Conservation (phyloP, 2,329 filamentous ascomycete species). For the Pyrenophora teres region DNA sequence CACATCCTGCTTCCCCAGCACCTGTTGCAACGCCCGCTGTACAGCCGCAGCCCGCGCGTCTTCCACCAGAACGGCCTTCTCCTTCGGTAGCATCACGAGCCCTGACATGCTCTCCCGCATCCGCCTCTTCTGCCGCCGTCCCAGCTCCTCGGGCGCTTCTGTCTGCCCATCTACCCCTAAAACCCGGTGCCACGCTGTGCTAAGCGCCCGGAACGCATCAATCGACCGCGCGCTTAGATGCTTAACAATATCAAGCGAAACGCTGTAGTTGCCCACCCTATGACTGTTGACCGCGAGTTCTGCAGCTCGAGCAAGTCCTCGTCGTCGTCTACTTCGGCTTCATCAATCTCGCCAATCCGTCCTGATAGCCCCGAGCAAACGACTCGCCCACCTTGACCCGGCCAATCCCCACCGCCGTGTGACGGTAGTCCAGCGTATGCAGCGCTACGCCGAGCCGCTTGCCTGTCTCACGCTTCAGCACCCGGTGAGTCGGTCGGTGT, state of each 20-base stretch:
- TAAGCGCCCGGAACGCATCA: too few species aligned
- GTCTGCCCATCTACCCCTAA: too few species aligned
- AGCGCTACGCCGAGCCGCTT: conserved; percentile 19
- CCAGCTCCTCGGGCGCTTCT: too few species aligned
- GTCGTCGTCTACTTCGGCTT: conserved; percentile 24
- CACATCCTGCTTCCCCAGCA: too few species aligned
- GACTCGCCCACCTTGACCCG: conserved; percentile 14
- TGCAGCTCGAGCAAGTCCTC: conserved; percentile 12
- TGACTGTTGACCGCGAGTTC: conserved; percentile 15
- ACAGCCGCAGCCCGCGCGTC: too few species aligned
- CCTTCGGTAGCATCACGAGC: too few species aligned
- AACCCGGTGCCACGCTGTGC: too few species aligned
- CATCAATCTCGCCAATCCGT: conserved; percentile 19
- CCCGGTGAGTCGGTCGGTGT: conserved; percentile 9
- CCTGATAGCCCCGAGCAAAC: conserved; percentile 24
- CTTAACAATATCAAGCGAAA: conserved; percentile 25
- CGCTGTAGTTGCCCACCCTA: conserved; percentile 4
- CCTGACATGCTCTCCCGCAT: too few species aligned
- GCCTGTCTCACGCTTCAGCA: conserved; percentile 19
- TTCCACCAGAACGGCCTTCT: too few species aligned
- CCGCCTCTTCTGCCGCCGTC: too few species aligned
- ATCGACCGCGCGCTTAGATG: conserved; percentile 26
- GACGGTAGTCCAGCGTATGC: conserved; percentile 18
- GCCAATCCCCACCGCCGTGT: conserved; percentile 21
- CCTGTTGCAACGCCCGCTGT: too few species aligned